A percentile compares a stretch with the other conserved stretches of the same genome.
phyloP scores from a whole-genome alignment of 176 grass and related monocot species.

The Canna indica region DNA sequence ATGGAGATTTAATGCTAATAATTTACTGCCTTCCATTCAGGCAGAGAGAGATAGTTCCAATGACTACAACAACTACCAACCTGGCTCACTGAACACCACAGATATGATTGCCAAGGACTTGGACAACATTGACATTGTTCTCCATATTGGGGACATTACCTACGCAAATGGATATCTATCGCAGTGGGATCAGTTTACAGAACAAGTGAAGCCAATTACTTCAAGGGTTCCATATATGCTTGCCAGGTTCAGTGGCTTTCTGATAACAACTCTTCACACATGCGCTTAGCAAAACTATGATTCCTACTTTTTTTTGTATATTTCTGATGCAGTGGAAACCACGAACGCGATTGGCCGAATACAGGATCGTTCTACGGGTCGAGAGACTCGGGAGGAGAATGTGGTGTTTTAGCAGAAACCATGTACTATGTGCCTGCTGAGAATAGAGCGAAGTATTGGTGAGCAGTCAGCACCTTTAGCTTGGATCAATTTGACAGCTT shows the following conservation, averaged over 20 bases:
- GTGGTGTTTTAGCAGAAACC: conserved; percentile 60
- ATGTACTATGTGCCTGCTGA: conserved; percentile 82
- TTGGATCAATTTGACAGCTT: no score
- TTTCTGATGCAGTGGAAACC: conserved; percentile 53
- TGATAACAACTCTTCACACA: neutral
- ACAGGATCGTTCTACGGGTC: conserved; percentile 62
- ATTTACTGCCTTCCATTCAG: conserved; percentile 14
- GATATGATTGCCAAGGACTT: conserved; percentile 73
- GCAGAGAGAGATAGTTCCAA: conserved; percentile 83
- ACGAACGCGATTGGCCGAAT: conserved; percentile 73
- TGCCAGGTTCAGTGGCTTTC: conserved; percentile 35
- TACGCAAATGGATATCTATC: conserved; percentile 92
- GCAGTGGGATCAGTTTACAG: conserved; percentile 95
- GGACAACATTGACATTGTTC: conserved; percentile 68
- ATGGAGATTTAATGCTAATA: neutral
- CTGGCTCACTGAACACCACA: conserved; percentile 70
- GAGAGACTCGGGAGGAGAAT: conserved; percentile 76
- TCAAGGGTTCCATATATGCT: conserved; percentile 88
- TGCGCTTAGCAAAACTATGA: neutral
- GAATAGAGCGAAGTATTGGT: conserved; percentile 77
- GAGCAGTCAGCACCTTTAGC: neutral
- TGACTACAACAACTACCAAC: conserved; percentile 72
- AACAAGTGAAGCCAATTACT: conserved; percentile 69
- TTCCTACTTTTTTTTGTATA: neutral
- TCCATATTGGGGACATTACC: conserved; percentile 77